These are phyloP conservation scores for Cicer chorassanicum DNA, from an alignment of 306 rosid species.

Conservation along the genomic window DNA sequence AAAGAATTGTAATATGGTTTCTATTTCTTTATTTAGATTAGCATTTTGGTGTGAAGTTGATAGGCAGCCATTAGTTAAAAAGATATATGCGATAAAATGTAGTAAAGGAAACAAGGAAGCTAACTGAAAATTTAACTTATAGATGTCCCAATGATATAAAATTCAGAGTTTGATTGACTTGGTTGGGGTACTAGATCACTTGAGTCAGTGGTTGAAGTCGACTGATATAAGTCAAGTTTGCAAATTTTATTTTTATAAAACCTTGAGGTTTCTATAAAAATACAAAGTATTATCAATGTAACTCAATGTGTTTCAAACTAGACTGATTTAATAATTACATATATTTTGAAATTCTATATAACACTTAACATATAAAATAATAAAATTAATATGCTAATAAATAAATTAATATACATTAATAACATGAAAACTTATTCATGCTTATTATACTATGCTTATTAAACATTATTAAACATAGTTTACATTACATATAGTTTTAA, in stretches of 20 bases:
- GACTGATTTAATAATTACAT: not conserved
- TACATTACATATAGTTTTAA: too few species aligned
- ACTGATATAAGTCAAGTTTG: not conserved
- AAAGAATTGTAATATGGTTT: slow-evolving; percentile 13
- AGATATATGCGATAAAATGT: not conserved
- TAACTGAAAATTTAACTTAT: not conserved
- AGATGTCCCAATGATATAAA: not conserved
- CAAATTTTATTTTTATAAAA: not conserved
- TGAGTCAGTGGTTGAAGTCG: not conserved
- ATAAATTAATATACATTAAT: too few species aligned
- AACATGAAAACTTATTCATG: too few species aligned
- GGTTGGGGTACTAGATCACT: not conserved
- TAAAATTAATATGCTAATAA: too few species aligned
- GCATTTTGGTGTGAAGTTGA: slow-evolving; percentile 14
- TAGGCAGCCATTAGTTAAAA: not conserved
- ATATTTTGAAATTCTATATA: too few species aligned
- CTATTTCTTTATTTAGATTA: slow-evolving; percentile 30
- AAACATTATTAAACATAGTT: too few species aligned
- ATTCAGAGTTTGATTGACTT: not conserved
- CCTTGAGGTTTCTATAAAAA: not conserved
- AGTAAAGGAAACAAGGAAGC: not conserved
- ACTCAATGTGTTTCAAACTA: not conserved
- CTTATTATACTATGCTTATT: too few species aligned
- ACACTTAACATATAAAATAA: not conserved
- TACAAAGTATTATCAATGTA: too few species aligned